These are phyloP conservation scores for Euphrasia arctica DNA, from an alignment of 305 asterid species.

Conservation along the genomic window DNA sequence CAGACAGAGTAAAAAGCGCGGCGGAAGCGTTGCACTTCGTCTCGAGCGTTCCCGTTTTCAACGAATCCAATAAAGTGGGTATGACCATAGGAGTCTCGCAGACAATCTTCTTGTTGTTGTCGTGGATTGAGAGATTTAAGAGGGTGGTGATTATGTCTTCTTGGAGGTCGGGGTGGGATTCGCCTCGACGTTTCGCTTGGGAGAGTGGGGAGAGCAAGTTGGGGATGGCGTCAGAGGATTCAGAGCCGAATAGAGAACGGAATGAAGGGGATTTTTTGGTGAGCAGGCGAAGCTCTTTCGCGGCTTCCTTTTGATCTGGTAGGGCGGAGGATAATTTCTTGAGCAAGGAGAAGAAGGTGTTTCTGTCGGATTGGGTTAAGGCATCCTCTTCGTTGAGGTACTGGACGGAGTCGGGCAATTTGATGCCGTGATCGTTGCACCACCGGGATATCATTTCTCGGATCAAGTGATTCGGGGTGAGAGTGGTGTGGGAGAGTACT, in stretches of 20 bases:
- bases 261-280: constrained; percentile 35
- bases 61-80: constrained; percentile 41
- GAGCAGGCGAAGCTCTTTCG: constrained; percentile 36
- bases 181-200: constrained; percentile 3
- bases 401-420: constrained; percentile 33
- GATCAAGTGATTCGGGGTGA: constrained; percentile 49
- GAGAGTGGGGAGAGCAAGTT: constrained; percentile 37
- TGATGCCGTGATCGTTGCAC: constrained; percentile 45
- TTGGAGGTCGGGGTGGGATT: constrained; percentile 32
- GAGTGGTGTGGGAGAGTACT: constrained; percentile 46
- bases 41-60: constrained; percentile 34
- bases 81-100: constrained; percentile 39
- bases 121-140: constrained; percentile 42
- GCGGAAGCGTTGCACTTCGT: constrained; percentile 50
- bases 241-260: constrained; percentile 39
- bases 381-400: constrained; percentile 22
- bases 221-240: constrained; percentile 29
- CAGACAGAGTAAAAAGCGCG: constrained; percentile 43
- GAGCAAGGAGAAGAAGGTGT: constrained; percentile 33
- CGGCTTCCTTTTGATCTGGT: constrained; percentile 36
- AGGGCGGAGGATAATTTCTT: constrained; percentile 31
- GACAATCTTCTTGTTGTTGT: constrained; percentile 43
- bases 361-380: constrained; percentile 36
- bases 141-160: constrained; percentile 47
- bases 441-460: constrained; percentile 40